These are phyloP conservation scores for Xylaria grammica DNA, from an alignment of 495 filamentous ascomycete species.

Conservation along the genomic window DNA sequence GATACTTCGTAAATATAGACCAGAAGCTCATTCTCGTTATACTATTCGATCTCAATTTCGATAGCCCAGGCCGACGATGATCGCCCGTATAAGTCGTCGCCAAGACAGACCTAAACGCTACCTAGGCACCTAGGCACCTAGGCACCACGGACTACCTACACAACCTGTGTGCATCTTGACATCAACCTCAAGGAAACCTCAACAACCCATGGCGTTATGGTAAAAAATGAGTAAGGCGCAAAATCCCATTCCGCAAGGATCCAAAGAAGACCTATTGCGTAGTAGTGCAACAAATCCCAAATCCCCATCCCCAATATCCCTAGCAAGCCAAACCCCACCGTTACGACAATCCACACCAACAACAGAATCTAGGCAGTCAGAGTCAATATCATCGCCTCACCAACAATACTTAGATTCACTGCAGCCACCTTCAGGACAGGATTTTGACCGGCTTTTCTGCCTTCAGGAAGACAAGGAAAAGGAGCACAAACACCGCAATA, in stretches of 20 bases:
- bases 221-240: not conserved
- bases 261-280: not conserved
- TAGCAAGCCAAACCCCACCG: conserved; percentile 4
- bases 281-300: not conserved
- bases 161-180: conserved; percentile 9
- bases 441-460: conserved; percentile 48
- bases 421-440: conserved; percentile 46
- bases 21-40: too few relatives aligned
- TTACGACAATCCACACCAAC: conserved; percentile 15
- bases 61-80: not conserved
- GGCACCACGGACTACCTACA: too few relatives aligned
- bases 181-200: not conserved
- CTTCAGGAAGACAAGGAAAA: conserved; percentile 54
- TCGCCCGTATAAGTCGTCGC: not conserved
- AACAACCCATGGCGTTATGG: not conserved
- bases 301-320: not conserved
- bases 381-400: conserved; percentile 19
- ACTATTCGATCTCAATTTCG: too few relatives aligned
- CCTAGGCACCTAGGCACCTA: too few relatives aligned
- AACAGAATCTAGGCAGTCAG: not conserved
- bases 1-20: too few relatives aligned
- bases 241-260: not conserved
- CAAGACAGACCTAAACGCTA: conserved; percentile 26
- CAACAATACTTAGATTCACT: conserved; percentile 57
- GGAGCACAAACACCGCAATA: conserved; percentile 41